Conservation (phyloP, 768 basidiomycete species). For the Solioccasus polychromus region DNA sequence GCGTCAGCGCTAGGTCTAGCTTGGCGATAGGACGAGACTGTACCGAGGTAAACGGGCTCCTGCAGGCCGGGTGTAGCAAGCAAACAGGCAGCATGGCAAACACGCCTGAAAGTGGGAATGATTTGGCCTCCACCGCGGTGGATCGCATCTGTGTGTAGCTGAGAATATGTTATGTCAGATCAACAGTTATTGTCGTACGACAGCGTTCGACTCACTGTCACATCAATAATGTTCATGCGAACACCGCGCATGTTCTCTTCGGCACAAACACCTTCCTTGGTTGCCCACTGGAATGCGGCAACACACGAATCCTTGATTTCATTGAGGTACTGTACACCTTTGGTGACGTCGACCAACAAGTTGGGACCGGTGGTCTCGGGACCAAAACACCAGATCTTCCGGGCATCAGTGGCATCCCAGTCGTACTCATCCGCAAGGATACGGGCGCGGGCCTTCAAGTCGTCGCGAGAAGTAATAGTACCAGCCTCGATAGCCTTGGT, state of each 20-base stretch:
- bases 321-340: conserved; percentile 98
- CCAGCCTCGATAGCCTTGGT: conserved; percentile 90
- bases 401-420: conserved; percentile 99
- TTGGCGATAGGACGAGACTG: conserved; percentile 9
- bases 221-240: conserved; percentile 94
- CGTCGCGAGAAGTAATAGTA: conserved; percentile 85
- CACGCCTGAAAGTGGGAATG: conserved; percentile 95
- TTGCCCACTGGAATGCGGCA: conserved; percentile 99
- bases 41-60: conserved; percentile 94
- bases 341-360: conserved; percentile 95
- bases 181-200: neutral
- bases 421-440: conserved; percentile 93
- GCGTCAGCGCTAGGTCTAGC: conserved; percentile 11
- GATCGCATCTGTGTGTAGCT: conserved; percentile 98
- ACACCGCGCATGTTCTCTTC: conserved; percentile 99
- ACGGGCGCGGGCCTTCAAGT: conserved; percentile 96
- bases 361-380: conserved; percentile 98
- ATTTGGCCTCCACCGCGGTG: conserved; percentile 99
- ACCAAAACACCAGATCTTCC: conserved; percentile 99
- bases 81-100: conserved; percentile 91
- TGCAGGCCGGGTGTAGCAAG: conserved; percentile 90
- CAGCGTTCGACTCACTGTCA: conserved; percentile 62
- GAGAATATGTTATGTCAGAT: conserved; percentile 4
- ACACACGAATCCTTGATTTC: conserved; percentile 99
- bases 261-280: conserved; percentile 94